phyloP scores from a whole-genome alignment of 1,284 basidiomycete species.

The Sporisorium iseilematis-ciliati region DNA sequence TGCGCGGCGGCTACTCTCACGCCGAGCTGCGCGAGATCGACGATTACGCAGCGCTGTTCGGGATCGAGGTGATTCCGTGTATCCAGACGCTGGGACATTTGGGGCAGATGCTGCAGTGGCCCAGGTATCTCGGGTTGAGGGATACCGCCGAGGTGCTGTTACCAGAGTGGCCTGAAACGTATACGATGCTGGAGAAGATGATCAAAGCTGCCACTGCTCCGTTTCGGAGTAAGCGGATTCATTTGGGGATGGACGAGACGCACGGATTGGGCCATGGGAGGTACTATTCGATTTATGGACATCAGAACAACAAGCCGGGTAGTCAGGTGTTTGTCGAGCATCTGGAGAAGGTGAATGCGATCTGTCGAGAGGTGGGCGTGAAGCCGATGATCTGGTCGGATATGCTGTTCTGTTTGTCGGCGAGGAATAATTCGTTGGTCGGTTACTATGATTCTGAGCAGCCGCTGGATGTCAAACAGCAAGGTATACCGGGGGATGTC shows the following conservation, averaged over 20 bases:
- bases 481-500: conserved; percentile 64
- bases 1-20: conserved; percentile 62
- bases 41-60: conserved; percentile 63
- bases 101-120: conserved; percentile 71
- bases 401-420: conserved; percentile 70
- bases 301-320: conserved; percentile 65
- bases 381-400: conserved; percentile 70
- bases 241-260: conserved; percentile 62
- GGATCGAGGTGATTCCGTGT: conserved; percentile 64
- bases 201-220: conserved; percentile 61
- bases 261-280: conserved; percentile 70
- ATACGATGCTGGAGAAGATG: conserved; percentile 68
- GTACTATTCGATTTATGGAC: conserved; percentile 67
- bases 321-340: conserved; percentile 60
- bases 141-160: conserved; percentile 70
- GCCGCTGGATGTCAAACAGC: conserved; percentile 34
- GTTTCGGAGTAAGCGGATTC: conserved; percentile 66
- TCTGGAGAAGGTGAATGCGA: conserved; percentile 66
- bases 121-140: conserved; percentile 65
- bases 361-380: conserved; percentile 59
- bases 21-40: conserved; percentile 68
- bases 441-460: conserved; percentile 68
- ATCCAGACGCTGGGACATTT: conserved; percentile 71
- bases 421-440: conserved; percentile 68
- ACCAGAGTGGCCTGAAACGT: conserved; percentile 67